These are phyloP conservation scores for Paraurostyla sp. DNA, from an alignment of 73 alveolate genomes.

Conservation along the genomic window DNA sequence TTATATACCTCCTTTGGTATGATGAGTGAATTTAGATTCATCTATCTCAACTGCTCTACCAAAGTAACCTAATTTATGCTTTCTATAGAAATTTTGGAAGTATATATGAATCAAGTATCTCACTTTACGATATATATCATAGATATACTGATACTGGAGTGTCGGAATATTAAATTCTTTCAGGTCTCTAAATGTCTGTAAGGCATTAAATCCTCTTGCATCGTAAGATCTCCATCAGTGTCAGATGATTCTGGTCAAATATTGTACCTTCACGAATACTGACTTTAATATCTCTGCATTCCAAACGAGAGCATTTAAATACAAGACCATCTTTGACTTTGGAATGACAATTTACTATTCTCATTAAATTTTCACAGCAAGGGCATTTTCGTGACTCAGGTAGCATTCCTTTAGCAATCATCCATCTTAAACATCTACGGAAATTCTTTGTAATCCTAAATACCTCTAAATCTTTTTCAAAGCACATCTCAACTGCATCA, in stretches of 20 bases:
- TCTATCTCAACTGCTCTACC: slow-evolving; percentile 60
- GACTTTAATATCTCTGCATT: slow-evolving; percentile 39
- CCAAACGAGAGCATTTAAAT: slow-evolving; percentile 50
- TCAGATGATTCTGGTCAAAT: slow-evolving; percentile 30
- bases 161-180: slow-evolving; percentile 24
- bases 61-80: slow-evolving; percentile 53
- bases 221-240: slow-evolving; percentile 54
- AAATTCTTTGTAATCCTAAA: slow-evolving; percentile 44
- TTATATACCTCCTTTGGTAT: slow-evolving; percentile 29
- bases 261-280: slow-evolving; percentile 42
- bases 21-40: slow-evolving; percentile 57
- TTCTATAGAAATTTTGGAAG: slow-evolving; percentile 37
- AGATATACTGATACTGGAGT: slow-evolving; percentile 1
- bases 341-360: slow-evolving; percentile 16
- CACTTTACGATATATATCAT: slow-evolving; percentile 26
- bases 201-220: slow-evolving; percentile 43
- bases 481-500: slow-evolving; percentile 39
- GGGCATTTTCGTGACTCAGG: slow-evolving; percentile 36
- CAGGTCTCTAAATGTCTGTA: slow-evolving; percentile 41
- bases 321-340: slow-evolving; percentile 35
- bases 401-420: slow-evolving; percentile 46
- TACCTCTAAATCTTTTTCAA: slow-evolving; percentile 28
- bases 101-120: slow-evolving; percentile 1
- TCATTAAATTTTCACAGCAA: slow-evolving; percentile 17
- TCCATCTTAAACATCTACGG: slow-evolving; percentile 16